Base-by-base conservation (phyloP, 2,329 filamentous ascomycete species). In the Pseudopithomyces maydicus region DNA sequence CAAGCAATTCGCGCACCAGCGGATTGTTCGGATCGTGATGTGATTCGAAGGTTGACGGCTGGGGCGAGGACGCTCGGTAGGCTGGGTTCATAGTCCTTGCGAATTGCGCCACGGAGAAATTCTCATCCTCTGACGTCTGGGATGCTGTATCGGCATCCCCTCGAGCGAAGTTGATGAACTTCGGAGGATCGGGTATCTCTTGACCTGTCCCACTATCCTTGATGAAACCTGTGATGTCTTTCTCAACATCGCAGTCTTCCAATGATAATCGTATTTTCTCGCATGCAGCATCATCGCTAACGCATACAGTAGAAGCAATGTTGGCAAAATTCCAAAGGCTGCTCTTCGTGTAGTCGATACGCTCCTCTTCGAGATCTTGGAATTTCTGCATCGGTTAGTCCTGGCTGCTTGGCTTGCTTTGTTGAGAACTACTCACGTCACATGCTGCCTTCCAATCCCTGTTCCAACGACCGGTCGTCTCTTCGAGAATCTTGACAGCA, bases 251-350 rank as follows among this genome's bases (percentile, higher is more conserved):
- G 79, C 96, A 96, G 70, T 91, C 90, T 78, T 99, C 96, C 2
- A 99, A 82, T 0, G 94, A 94, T 5, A 98, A 80, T 11, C 96
- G 88, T 59, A 99, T 91, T 80, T 97, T 98, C 78, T 99, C 96
- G 76, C 94, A 99, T 71, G 84, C 81, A 44, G 90, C 87, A 79
- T 99, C 95, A 70, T 99, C 95, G 74, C 93, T 98, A 46, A 99
- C 95, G 72, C 95, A 99, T 11, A 98, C 95, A 0, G 94, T 98
- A 0, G 94, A 98, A 0, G 95, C 88, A 67, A 99, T 92, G 74
- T 99, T 99, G 54, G 95, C 94, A 79, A 98, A 99, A 14, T 89
- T 94, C 96, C 95, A 99, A 7, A 99, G 82, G 71, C 95, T 98
- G 79, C 91, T 96, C 82, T 98, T 99, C 64, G 92, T 93, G 73